phyloP scores from a whole-genome alignment of 352 stramenopile genomes.

The Pythium vanterpoolii region DNA sequence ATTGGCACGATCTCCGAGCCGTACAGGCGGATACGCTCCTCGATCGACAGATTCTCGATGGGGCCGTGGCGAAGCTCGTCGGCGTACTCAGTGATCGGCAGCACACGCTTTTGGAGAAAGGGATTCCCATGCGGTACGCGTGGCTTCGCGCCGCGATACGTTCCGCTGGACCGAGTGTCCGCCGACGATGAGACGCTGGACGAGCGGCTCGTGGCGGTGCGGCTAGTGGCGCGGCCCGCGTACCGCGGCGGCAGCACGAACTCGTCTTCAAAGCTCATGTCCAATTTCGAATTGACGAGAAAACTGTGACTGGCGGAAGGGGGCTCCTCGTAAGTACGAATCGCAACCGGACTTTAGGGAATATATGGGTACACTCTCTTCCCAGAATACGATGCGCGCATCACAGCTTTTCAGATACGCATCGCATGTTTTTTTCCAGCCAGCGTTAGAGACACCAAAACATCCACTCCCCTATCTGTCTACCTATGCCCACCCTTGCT shows the following conservation, averaged over 20 bases:
- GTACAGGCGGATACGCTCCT: not conserved
- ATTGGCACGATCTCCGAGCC: conserved; percentile 10
- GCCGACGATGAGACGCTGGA: not conserved
- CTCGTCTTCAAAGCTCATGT: conserved; percentile 7
- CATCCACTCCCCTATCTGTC: no score
- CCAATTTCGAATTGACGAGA: not conserved
- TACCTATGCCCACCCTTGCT: no score
- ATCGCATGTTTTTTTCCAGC: no score
- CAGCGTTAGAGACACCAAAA: no score
- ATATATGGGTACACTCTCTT: no score
- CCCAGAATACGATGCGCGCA: no score
- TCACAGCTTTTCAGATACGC: no score
- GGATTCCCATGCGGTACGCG: not conserved
- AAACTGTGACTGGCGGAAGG: not conserved
- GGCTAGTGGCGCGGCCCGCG: not conserved
- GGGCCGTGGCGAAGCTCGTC: not conserved
- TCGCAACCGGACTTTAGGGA: no score
- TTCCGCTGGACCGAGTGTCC: not conserved
- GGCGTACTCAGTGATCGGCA: conserved; percentile 2
- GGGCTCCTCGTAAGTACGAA: conserved; percentile 2
- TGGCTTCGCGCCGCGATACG: not conserved
- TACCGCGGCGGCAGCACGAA: conserved; percentile 12
- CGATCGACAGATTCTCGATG: not conserved
- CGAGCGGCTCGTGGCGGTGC: not conserved
- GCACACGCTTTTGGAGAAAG: not conserved